phyloP scores from a whole-genome alignment of 2,329 filamentous ascomycete genomes.

The Juglanconis oblonga region DNA sequence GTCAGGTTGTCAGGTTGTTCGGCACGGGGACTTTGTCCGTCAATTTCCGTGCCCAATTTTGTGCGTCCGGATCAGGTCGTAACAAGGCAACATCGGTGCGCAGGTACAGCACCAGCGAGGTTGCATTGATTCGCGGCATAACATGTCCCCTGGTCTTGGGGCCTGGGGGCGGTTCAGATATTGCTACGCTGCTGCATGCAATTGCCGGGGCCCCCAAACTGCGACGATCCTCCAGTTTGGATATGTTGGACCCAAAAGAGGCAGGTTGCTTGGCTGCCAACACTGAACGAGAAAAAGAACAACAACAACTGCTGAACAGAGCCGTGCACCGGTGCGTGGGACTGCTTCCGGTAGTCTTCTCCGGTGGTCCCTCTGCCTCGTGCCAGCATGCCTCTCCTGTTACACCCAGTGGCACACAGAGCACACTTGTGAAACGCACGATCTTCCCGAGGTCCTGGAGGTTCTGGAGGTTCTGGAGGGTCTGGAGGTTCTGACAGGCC shows the following conservation, averaged over 20 bases:
- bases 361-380: background rate
- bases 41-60: too few species aligned
- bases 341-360: background rate
- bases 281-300: too few species aligned
- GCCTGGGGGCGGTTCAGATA: background rate
- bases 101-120: background rate
- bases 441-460: background rate
- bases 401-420: background rate
- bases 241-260: too few species aligned
- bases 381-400: background rate
- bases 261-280: too few species aligned
- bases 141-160: background rate
- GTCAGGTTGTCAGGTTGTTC: too few species aligned
- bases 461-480: background rate
- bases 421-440: constrained; percentile 14
- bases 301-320: too few species aligned
- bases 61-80: too few species aligned
- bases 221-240: too few species aligned
- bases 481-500: background rate
- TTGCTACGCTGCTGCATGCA: background rate
- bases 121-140: background rate
- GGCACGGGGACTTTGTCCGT: too few species aligned
- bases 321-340: background rate
- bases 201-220: background rate
- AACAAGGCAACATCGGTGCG: background rate